Conservation (phyloP, 2,329 filamentous ascomycete genomes). For the Claviceps sorghi region DNA sequence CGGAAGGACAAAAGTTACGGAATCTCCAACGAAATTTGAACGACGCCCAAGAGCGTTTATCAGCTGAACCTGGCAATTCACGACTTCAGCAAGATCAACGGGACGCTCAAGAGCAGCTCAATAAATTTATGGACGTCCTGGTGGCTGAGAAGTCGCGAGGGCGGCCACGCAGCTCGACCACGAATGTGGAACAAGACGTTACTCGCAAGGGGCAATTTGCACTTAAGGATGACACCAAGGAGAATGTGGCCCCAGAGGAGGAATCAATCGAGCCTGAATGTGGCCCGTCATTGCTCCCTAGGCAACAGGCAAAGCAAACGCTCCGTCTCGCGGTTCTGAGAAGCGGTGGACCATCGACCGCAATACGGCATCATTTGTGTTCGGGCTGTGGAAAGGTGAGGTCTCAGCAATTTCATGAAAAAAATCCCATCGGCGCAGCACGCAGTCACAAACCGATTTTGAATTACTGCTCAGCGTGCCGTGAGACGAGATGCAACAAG, state of each 20-base stretch:
- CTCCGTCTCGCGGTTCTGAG: not conserved
- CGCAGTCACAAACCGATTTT: conserved; percentile 11
- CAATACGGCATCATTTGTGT: conserved; percentile 19
- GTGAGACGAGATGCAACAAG: conserved; percentile 12
- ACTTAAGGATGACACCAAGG: not conserved
- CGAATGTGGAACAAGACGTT: not conserved
- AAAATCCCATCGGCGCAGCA: conserved; percentile 15
- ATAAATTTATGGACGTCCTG: conserved; percentile 13
- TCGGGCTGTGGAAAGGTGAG: conserved; percentile 21
- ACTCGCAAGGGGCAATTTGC: conserved; percentile 7
- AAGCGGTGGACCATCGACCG: conserved; percentile 10
- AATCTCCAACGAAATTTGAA: conserved; percentile 16
- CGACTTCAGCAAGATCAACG: conserved; percentile 12
- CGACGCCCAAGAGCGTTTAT: conserved; percentile 12
- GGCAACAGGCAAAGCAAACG: not conserved
- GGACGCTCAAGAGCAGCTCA: conserved; percentile 16
- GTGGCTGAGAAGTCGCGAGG: not conserved
- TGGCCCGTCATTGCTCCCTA: not conserved
- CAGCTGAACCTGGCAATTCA: conserved; percentile 10
- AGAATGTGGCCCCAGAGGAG: not conserved
- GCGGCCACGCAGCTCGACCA: not conserved
- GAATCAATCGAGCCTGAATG: not conserved
- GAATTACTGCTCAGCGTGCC: conserved; percentile 23
- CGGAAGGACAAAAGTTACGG: conserved; percentile 8
- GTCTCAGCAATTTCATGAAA: conserved; percentile 20